Base-by-base conservation (phyloP, 2,329 filamentous ascomycete species). In the Paracorniculantispora psalliotae region DNA sequence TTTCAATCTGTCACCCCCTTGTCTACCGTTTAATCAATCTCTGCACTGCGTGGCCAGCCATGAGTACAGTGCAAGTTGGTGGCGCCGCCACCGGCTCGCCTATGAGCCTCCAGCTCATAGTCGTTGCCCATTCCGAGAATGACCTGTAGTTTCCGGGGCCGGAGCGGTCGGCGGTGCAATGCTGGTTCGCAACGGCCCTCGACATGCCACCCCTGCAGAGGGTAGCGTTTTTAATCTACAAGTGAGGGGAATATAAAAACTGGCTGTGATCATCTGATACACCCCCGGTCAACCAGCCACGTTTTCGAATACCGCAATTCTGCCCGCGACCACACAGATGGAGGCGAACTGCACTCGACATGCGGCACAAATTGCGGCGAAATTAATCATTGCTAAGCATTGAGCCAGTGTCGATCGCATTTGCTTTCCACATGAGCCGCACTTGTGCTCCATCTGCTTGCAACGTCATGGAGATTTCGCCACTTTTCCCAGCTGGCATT, bases 261-360 rank as follows among this genome's bases (percentile, higher is more conserved):
- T 19, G 23, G 30, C 13, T 43, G 47, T 47, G 43, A 56, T 56
- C 53, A 56, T 56, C 53, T 56, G 53, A 56, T 48, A 10, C 19
- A 12, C 43, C 41, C 52, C 28, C 15, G 19, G 13, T 39, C 35
- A 13, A 30, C 17, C 53, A 56, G 43, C 53, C 53, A 56, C 53
- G 53, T 56, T 56, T 37, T 23, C n/a, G 43, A 48, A 48, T 47
- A 21, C 10, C 23, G 46, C 46, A 19, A 12, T 13, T 12, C 46
- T 28, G 19, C 25, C 46, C 23, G 23, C 17, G 26, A 48, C 25
- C 15, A n/a, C 6, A 48, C 28, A 44, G 21, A 33, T 12, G 12
- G 30, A 33, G 30, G 30, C 7, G 30, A 33, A 33, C 30, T 6
- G 30, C 6, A 12, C 30, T 6, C 6, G 30, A 33, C 30, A 33